phyloP scores from a whole-genome alignment of 1,139 yeast species.

The Pichia sp. region DNA sequence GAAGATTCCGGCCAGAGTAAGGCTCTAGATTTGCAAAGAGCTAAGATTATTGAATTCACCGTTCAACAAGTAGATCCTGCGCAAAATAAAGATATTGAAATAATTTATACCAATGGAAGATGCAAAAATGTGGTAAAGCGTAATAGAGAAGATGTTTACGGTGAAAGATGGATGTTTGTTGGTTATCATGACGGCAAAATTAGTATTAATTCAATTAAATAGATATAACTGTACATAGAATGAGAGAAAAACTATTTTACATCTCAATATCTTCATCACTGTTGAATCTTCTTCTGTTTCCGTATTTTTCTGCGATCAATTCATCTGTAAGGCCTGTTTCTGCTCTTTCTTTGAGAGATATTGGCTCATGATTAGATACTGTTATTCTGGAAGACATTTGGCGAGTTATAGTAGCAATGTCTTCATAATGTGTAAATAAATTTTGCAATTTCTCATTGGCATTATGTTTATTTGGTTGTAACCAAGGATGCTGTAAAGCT shows the following conservation, averaged over 20 bases:
- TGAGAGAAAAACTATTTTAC: not conserved
- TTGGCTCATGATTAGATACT: constrained; percentile 23
- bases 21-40: constrained; percentile 16
- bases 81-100: constrained; percentile 8
- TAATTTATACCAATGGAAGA: constrained; percentile 24
- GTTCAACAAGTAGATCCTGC: constrained; percentile 17
- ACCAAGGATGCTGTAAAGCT: constrained; percentile 56
- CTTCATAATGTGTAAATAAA: constrained; percentile 3
- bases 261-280: constrained; percentile 11
- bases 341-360: constrained; percentile 22
- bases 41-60: constrained; percentile 17
- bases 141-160: constrained; percentile 22
- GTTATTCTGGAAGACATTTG: constrained; percentile 21
- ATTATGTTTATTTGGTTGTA: constrained; percentile 17
- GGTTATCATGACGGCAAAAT: constrained; percentile 29
- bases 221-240: not conserved
- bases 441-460: not conserved
- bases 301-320: constrained; percentile 16
- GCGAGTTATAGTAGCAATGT: constrained; percentile 11
- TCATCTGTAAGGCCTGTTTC: constrained; percentile 22
- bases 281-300: constrained; percentile 4
- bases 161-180: constrained; percentile 23
- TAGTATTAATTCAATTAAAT: constrained; percentile 17
- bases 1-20: constrained; percentile 14
- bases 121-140: constrained; percentile 25